Evolutionary conservation across 805 yeast genomes (phyloP).

Genomic region (Metschnikowia koreensis): DNA sequence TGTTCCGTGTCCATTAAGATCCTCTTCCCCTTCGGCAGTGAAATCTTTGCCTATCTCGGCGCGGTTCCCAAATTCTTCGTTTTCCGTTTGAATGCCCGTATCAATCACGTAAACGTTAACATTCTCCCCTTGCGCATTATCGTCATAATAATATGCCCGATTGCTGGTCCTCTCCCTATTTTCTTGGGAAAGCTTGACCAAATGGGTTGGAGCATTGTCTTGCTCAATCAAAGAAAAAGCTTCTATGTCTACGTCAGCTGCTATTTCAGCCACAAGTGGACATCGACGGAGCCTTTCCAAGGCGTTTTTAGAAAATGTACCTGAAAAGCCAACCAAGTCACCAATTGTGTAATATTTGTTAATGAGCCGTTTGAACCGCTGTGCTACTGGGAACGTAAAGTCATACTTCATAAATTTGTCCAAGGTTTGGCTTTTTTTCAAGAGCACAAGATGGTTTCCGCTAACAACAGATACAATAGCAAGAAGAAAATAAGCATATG

Average conservation of each 20-base stretch:
- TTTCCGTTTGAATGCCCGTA: slow-evolving; percentile 14
- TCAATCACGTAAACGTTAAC: slow-evolving; percentile 22
- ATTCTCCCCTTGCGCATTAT: slow-evolving; percentile 42
- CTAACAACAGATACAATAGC: slow-evolving; percentile 3
- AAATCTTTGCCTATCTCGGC: slow-evolving; percentile 16
- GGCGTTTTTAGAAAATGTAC: slow-evolving; percentile 51
- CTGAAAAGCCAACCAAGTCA: slow-evolving; percentile 66
- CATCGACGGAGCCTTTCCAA: slow-evolving; percentile 49
- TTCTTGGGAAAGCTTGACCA: slow-evolving; percentile 59
- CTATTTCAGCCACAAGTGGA: slow-evolving; percentile 65
- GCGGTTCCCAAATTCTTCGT: slow-evolving; percentile 15
- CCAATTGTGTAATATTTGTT: slow-evolving; percentile 63
- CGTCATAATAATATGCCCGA: slow-evolving; percentile 48
- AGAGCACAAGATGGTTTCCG: slow-evolving; percentile 46
- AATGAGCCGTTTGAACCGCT: slow-evolving; percentile 48
- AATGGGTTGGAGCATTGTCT: slow-evolving; percentile 57
- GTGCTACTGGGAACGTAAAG: slow-evolving; percentile 29
- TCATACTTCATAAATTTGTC: slow-evolving; percentile 50
- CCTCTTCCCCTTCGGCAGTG: slow-evolving; percentile 25
- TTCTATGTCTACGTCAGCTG: slow-evolving; percentile 61
- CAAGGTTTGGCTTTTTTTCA: slow-evolving; percentile 49
- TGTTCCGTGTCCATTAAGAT: slow-evolving; percentile 55
- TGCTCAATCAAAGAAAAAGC: slow-evolving; percentile 51
- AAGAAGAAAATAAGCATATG: slow-evolving; percentile 1
- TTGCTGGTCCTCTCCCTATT: slow-evolving; percentile 20